Base-by-base conservation (phyloP, 2,329 filamentous ascomycete species). In the Aspergillus novofumigatus region DNA sequence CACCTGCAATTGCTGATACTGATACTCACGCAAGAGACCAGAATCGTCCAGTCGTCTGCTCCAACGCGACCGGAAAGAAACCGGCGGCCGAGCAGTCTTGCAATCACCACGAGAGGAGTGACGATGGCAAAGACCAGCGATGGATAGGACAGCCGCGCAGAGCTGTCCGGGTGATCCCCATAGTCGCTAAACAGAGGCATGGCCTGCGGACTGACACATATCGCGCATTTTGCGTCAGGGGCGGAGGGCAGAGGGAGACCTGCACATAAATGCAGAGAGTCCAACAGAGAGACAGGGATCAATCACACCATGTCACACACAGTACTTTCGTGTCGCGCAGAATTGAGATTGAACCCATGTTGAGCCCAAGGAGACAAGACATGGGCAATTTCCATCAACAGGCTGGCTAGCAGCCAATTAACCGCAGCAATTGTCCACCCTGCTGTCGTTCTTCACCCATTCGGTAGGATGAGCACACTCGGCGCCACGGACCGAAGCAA, bases 161-260 rank as follows among this genome's bases (percentile, higher is more conserved):
- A 66, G 47, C 59, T 60, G 55, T 67, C 62, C 20, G 58, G 58
- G 42, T 66, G 53, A 53, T 63, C 59, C 35, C 62, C 63, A 57
- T 66, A 67, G 49, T 67, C 58, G 42, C 62, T 66, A 49, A 65
- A 62, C 17, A 63, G 23, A 20, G 62, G 64, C 59, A 65, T 66
- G 25, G 32, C 29, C 32, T 38, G 5, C 11, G 3, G 32, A 35
- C 32, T 14, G 23, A 47, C 25, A 17, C 17, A n/a, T 23, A 45
- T 45, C 20, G 20, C 42, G 5, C n/a, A 45, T 45, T 17, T 1
- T 10, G 21, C 4, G 4, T 10, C 42, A 21, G 42, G 7, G 21
- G 20, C 21, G 1, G 20, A 17, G 17, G 42, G 41, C 17, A 45
- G 42, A 45, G 42, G 42, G 20, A 23, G 20, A 23, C 4, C n/a